phyloP scores from a whole-genome alignment of 2,329 filamentous ascomycete genomes.

The Arthroderma sp. region DNA sequence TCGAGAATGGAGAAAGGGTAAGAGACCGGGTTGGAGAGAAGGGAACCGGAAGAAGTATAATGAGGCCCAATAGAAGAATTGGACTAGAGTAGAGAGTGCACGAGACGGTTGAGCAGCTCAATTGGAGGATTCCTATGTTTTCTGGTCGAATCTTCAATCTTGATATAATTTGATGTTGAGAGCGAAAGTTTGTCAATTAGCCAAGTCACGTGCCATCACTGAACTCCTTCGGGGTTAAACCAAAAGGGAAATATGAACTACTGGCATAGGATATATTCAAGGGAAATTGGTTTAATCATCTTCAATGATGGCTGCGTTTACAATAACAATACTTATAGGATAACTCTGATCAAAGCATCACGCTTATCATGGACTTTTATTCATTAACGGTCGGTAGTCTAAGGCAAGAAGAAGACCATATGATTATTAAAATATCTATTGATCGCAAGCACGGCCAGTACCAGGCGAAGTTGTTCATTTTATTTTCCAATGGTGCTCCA shows the following conservation, averaged over 20 bases:
- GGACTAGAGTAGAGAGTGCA: neutral
- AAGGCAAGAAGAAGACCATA: neutral
- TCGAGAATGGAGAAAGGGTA: neutral
- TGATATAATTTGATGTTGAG: conserved; percentile 3
- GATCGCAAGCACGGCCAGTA: neutral
- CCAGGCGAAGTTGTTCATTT: neutral
- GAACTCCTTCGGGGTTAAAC: neutral
- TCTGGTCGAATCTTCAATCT: neutral
- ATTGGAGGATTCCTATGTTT: neutral
- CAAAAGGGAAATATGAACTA: neutral
- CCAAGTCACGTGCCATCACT: neutral
- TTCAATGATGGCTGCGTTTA: neutral
- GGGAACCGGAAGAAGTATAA: neutral
- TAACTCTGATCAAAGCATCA: neutral
- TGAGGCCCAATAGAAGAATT: neutral
- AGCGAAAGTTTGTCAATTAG: neutral
- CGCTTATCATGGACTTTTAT: neutral
- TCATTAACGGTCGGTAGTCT: neutral
- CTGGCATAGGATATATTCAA: no score
- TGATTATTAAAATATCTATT: neutral
- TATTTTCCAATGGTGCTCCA: neutral
- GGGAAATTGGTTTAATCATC: neutral
- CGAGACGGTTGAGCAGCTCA: neutral
- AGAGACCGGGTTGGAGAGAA: neutral
- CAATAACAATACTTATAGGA: no score